These are phyloP conservation scores for Adenanthera pavonina DNA, from an alignment of 306 rosid genomes.

Conservation along the genomic window DNA sequence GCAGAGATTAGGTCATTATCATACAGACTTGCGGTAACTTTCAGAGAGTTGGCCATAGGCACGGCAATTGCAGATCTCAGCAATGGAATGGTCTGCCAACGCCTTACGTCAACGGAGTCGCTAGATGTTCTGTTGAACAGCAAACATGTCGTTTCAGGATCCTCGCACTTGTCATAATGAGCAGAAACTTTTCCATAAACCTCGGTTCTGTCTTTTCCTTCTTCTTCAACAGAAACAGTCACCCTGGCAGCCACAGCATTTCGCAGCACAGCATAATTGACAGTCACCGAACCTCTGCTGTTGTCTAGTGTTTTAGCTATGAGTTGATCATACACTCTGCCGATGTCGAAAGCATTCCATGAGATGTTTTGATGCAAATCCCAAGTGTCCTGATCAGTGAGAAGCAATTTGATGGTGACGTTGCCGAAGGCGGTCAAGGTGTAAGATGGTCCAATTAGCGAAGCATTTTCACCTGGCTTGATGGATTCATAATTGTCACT, in stretches of 20 bases:
- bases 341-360: neutral
- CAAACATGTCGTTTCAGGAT: too few relatives aligned
- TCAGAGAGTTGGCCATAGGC: too few relatives aligned
- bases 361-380: neutral
- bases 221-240: neutral
- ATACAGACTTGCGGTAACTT: too few relatives aligned
- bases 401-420: neutral
- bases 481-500: neutral
- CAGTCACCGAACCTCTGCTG: neutral
- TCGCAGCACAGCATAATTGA: neutral
- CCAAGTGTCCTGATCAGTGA: neutral
- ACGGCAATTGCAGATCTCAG: too few relatives aligned
- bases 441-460: neutral
- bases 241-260: neutral
- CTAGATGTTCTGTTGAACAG: too few relatives aligned
- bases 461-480: neutral
- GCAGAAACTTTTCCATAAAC: neutral
- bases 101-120: too few relatives aligned
- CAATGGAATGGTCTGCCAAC: too few relatives aligned
- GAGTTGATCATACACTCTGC: neutral
- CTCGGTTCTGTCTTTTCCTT: neutral
- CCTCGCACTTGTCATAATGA: too few relatives aligned
- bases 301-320: neutral
- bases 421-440: neutral
- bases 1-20: too few relatives aligned